These are phyloP conservation scores for Backusella parvicylindrica DNA, from an alignment of 192 early-diverging fungal species.

Conservation along the genomic window DNA sequence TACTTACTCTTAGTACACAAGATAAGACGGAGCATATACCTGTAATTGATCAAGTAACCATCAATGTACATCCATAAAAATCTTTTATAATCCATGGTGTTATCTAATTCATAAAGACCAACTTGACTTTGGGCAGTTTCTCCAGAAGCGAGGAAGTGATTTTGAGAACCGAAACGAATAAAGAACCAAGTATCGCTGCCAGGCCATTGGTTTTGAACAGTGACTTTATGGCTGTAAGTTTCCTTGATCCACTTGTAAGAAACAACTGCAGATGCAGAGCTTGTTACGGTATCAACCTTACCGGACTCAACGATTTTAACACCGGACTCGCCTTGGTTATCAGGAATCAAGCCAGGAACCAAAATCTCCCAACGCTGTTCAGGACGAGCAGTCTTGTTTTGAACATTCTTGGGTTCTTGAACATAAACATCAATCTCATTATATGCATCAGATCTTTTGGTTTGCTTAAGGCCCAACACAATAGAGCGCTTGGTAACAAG, in stretches of 20 bases:
- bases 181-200: constrained; percentile 20
- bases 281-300: constrained; percentile 4
- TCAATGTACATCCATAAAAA: constrained; percentile 27
- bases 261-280: constrained; percentile 18
- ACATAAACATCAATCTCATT: constrained; percentile 10
- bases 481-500: constrained; percentile 9
- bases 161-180: constrained; percentile 22
- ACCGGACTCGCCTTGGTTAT: not conserved
- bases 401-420: constrained; percentile 15
- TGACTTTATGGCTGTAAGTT: constrained; percentile 10
- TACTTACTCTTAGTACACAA: constrained; percentile 19
- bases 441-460: constrained; percentile 5
- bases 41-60: constrained; percentile 33
- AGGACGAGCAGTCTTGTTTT: constrained; percentile 11
- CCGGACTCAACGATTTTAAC: constrained; percentile 16
- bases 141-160: constrained; percentile 24
- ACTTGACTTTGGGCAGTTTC: constrained; percentile 14
- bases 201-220: constrained; percentile 19
- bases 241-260: constrained; percentile 25
- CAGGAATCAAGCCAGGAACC: constrained; percentile 19
- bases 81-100: constrained; percentile 13
- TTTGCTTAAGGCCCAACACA: constrained; percentile 19
- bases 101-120: constrained; percentile 7
- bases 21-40: constrained; percentile 23
- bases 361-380: constrained; percentile 30